Evolutionary conservation across 768 basidiomycete species (phyloP).

Genomic region (Psilocybe tampanensis): DNA sequence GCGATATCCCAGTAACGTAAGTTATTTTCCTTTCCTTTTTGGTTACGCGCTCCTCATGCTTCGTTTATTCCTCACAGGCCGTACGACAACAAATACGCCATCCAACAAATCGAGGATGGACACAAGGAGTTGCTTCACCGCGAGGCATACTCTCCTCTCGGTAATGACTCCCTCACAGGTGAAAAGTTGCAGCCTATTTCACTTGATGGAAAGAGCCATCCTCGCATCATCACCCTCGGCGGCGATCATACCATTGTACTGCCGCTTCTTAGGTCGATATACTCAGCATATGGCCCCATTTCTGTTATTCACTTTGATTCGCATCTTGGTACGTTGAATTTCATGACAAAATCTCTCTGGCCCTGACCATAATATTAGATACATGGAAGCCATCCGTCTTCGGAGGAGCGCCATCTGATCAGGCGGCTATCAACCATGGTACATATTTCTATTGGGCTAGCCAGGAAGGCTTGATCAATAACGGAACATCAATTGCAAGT

Average conservation of each 20-base stretch:
- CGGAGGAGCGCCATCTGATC: slow-evolving; percentile 71
- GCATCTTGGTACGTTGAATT: slow-evolving; percentile 47
- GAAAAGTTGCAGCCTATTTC: slow-evolving; percentile 59
- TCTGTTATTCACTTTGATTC: slow-evolving; percentile 89
- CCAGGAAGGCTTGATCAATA: slow-evolving; percentile 77
- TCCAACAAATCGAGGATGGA: slow-evolving; percentile 73
- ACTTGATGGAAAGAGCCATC: slow-evolving; percentile 73
- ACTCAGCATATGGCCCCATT: slow-evolving; percentile 78
- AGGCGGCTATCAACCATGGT: slow-evolving; percentile 82
- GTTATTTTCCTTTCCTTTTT: slow-evolving; percentile 10
- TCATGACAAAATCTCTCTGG: slow-evolving; percentile 9
- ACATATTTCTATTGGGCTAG: slow-evolving; percentile 92
- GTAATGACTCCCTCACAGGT: slow-evolving; percentile 64
- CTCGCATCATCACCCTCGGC: slow-evolving; percentile 80
- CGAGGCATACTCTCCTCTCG: slow-evolving; percentile 59
- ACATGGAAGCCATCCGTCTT: slow-evolving; percentile 80
- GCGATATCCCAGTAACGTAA: slow-evolving; percentile 74
- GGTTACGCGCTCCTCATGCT: neutral
- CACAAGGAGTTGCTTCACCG: slow-evolving; percentile 73
- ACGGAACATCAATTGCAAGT: slow-evolving; percentile 86
- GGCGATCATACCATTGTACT: slow-evolving; percentile 86
- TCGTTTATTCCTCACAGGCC: slow-evolving; percentile 40
- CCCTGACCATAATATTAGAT: slow-evolving; percentile 35
- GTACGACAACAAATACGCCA: slow-evolving; percentile 74
- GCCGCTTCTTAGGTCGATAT: slow-evolving; percentile 65